Conservation (phyloP, 768 basidiomycete genomes). For the Candolleomyces eurysporus region DNA sequence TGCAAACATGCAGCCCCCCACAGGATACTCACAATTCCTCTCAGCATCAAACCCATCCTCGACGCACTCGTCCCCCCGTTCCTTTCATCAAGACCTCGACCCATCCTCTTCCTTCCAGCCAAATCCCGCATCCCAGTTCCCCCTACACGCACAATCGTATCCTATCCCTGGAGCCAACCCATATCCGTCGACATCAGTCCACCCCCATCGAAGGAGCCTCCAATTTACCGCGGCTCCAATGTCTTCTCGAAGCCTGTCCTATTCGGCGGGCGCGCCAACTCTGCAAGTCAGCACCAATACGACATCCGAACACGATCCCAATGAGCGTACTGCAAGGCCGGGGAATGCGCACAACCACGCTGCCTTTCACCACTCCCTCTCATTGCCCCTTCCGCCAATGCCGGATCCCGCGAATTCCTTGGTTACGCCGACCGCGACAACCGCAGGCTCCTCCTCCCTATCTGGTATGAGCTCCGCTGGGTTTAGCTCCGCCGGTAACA, state of each 20-base stretch:
- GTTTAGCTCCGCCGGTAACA: conserved; percentile 13
- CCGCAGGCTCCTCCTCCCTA: conserved; percentile 9
- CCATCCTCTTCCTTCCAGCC: conserved; percentile 13
- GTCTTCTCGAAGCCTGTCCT: neutral
- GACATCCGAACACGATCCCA: conserved; percentile 39
- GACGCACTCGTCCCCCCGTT: conserved; percentile 30
- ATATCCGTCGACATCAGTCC: conserved; percentile 19
- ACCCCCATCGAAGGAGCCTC: conserved; percentile 15
- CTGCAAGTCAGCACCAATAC: conserved; percentile 41
- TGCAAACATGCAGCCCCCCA: conserved; percentile 10
- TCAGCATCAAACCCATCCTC: conserved; percentile 32
- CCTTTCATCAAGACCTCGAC: conserved; percentile 24
- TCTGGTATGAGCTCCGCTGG: conserved; percentile 9
- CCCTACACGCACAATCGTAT: conserved; percentile 24
- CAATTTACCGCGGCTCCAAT: conserved; percentile 5
- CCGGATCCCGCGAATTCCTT: conserved; percentile 9
- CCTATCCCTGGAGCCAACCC: conserved; percentile 21
- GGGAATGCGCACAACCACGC: conserved; percentile 45
- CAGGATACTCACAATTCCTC: conserved; percentile 23
- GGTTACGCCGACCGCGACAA: conserved; percentile 8
- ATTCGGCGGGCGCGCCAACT: conserved; percentile 15
- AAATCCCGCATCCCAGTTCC: conserved; percentile 10
- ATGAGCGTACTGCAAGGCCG: conserved; percentile 49
- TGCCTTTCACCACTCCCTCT: conserved; percentile 36
- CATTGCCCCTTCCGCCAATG: conserved; percentile 9